Base-by-base conservation (phyloP, 306 rosid genomes). In the Senna siamea region DNA sequence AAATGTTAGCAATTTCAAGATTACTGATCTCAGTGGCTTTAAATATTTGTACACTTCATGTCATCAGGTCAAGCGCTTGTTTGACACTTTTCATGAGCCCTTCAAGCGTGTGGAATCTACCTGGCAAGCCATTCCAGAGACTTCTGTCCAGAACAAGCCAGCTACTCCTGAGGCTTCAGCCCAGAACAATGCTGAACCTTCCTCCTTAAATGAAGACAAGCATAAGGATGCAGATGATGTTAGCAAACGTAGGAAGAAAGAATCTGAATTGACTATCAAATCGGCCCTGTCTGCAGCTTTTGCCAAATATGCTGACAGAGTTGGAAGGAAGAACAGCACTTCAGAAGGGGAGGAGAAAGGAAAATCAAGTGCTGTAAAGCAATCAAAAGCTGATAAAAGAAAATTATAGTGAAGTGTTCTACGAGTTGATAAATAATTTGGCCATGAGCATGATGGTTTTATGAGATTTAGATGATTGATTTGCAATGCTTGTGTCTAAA, bases 31-130 rank as follows among this genome's bases (percentile, higher is more conserved):
- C 18, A 4, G 17, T 66, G 70, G 28, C 9, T 56, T n/a, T 15
- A 30, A 69, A 73, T 69, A 53, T 75, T 64, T 78, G 66, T 34
- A 46, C 48, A 28, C 47, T 28, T 70, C 50, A 12, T 73, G 41
- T 10, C 56, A 44, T 82, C 84, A 94, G 99, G 99, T 94, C 56
- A 89, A 86, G 79, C 95, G 96, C 73, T 77, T 94, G 81, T 79
- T 88, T 43, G 97, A 94, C 75, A 87, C 97, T 57, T 94, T 89
- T 57, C 98, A 92, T 37, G 97, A 94, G 82, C 98, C 98, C 63
- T 94, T 94, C 88, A 91, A 87, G 84, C 96, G 91, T 30, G 89
- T 81, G 56, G 92, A 85, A 57, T 68, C 87, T 66, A 80, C 59
- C 83, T 74, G 73, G 77, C 89, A 88, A 76, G 60, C 83, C 70